Evolutionary conservation across 768 basidiomycete species (phyloP), one percentile per base, ranked within the genome.

Genomic region (Podaxis pistillaris): DNA sequence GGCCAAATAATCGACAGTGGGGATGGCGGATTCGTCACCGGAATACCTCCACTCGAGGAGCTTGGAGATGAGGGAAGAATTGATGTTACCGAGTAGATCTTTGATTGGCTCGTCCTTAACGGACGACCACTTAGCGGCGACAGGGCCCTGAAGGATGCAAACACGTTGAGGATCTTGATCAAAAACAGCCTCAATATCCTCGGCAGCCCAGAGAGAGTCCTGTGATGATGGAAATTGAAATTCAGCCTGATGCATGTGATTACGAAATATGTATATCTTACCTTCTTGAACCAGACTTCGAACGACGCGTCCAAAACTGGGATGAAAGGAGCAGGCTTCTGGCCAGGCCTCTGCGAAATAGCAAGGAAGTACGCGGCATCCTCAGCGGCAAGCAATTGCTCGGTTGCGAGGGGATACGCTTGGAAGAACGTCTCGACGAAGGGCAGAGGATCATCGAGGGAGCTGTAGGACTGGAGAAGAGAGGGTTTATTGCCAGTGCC

Each of bases 201-300:
- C 96, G 2, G 94, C 92, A 44, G 92, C 91, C 96, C 96, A 98
- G 11, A 98, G 86, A 6, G 96, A 98, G 74, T 98, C 96, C 92
- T 94, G 67, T 22, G 56, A 65, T 33, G 50, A 11, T 22, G 24
- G 15, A 33, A 58, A 73, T 28, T 67, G 64, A 65, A 55, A 47
- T 26, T 62, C 60, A 61, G 56, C 37, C 60, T 64, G 26, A 55
- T 54, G 62, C 28, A 19, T 19, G 8, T 28, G 38, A 68, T 68
- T 68, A 64, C 67, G 26, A 41, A 12, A 68, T 62, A 64, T 8
- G 38, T 30, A 33, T 38, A 47, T 65, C 81, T 44, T 64, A 91
- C 93, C 90, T 99, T 99, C 85, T 99, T 98, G 81, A 99, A 98
- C 97, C 97, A 99, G 56, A 98, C 95, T 73, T 96, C 94, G 71